Base-by-base conservation (phyloP, 257 asterid species). In the Sherardia arvensis region DNA sequence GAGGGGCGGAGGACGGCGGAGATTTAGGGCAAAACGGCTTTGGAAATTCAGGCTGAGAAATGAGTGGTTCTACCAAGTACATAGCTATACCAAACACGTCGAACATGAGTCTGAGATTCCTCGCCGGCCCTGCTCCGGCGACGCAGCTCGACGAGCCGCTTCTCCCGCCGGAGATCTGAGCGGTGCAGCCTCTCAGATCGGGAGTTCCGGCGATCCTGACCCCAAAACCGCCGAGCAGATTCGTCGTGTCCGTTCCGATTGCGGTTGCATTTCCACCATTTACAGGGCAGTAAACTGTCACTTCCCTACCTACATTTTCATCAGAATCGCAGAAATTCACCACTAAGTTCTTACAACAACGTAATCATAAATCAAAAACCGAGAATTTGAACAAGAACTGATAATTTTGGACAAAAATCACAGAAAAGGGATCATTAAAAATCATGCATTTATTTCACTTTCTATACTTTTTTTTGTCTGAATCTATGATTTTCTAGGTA, bases 51-150 rank as follows among this genome's bases (percentile, higher is more conserved):
- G 97, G 97, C 79, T 86, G 95, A 61, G 90, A 80, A 23, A 91
- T 69, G 87, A 91, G 74, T 1, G 97, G 86, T 64, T 88, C 96
- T 38, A 78, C 93, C 0, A 82, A 27, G 75, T 87, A 91, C 91
- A 84, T 85, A 62, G 54, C 86, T 77, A 78, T 84, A 14, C 68
- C 84, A 62, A 91, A 86, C 84, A 88, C 78, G 59, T 68, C 66
- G 70, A 88, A 91, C 74, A 78, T 75, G 28, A 87, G 74, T 45
- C 67, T 77, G 1, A 79, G 78, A 10, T 70, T 30, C 70, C 73
- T 72, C 12, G 85, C 66, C 0, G 95, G 90, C 1, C 97, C 97
- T 1, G 85, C 80, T 0, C 68, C 80, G 6, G 82, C 88, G 34
- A 79, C 87, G 17, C 97, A 91, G n/a, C 80, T 75, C 4, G 62